These are phyloP conservation scores for Diaporthe batatas DNA, from an alignment of 2,329 filamentous ascomycete genomes.

Conservation along the genomic window DNA sequence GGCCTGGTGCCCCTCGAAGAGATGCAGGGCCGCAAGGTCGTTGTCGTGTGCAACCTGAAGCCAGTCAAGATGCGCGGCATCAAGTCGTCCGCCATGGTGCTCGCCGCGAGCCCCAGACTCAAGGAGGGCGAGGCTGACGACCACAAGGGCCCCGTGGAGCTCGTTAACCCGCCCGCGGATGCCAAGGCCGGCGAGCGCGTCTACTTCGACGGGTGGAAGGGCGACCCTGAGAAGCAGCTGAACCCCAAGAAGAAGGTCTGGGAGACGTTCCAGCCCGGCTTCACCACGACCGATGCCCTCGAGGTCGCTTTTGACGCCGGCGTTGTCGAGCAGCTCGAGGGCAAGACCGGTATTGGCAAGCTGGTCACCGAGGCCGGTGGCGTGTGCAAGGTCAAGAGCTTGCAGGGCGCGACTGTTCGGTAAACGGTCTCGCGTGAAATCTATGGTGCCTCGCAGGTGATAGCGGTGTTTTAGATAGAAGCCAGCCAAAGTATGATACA, in stretches of 20 bases:
- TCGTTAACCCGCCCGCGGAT: slow-evolving; percentile 85
- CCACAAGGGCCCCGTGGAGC: slow-evolving; percentile 91
- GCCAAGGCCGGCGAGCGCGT: slow-evolving; percentile 88
- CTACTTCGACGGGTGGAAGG: slow-evolving; percentile 94
- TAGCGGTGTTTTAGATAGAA: slow-evolving; percentile 5
- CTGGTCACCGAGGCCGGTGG: slow-evolving; percentile 84
- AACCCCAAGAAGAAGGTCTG: slow-evolving; percentile 99
- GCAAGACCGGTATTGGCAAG: slow-evolving; percentile 75
- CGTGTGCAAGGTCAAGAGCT: slow-evolving; percentile 83
- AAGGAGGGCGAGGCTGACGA: slow-evolving; percentile 86
- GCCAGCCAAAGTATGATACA: background rate
- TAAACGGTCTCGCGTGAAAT: slow-evolving; percentile 58
- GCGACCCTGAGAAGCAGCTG: slow-evolving; percentile 90
- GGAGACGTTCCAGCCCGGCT: slow-evolving; percentile 96
- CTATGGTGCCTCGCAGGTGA: background rate
- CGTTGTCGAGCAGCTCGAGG: slow-evolving; percentile 78
- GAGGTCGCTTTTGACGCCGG: slow-evolving; percentile 90
- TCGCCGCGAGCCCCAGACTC: slow-evolving; percentile 88
- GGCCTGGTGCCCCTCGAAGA: slow-evolving; percentile 92
- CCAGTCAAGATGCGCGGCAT: slow-evolving; percentile 98
- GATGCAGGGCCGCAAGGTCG: slow-evolving; percentile 96
- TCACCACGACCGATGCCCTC: slow-evolving; percentile 85
- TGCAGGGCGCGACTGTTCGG: slow-evolving; percentile 86
- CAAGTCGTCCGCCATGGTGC: slow-evolving; percentile 86
- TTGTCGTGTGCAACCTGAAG: slow-evolving; percentile 98